A percentile compares a stretch with the other conserved stretches of the same genome.
phyloP scores from a whole-genome alignment of 2,329 filamentous ascomycete genomes.

The Colletotrichum somersetense region DNA sequence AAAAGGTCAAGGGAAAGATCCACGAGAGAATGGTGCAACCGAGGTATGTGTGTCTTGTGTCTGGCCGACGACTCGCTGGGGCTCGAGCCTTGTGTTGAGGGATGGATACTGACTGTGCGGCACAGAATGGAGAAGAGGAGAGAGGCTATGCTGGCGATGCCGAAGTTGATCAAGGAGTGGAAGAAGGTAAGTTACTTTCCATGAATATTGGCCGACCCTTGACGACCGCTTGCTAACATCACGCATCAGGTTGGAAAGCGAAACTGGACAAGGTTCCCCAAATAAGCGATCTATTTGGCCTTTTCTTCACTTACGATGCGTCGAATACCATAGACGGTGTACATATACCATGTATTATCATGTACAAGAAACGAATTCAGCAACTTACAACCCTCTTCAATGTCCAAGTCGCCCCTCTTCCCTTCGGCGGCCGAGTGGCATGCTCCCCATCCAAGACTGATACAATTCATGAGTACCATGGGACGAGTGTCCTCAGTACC shows the following conservation, averaged over 20 bases:
- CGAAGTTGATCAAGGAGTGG: conserved; percentile 90
- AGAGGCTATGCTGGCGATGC: conserved; percentile 96
- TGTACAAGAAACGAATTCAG: conserved; percentile 41
- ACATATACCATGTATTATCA: conserved; percentile 43
- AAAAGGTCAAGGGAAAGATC: conserved; percentile 94
- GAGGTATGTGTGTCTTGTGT: conserved; percentile 63
- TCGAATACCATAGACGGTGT: conserved; percentile 32
- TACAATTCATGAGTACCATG: neutral
- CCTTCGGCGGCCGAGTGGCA: neutral
- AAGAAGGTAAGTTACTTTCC: conserved; percentile 81
- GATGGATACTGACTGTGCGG: conserved; percentile 48
- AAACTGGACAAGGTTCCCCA: conserved; percentile 70
- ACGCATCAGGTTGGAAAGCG: conserved; percentile 63
- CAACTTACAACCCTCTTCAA: conserved; percentile 8
- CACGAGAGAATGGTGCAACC: conserved; percentile 89
- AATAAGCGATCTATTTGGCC: conserved; percentile 54
- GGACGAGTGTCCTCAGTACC: neutral
- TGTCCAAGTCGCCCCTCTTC: neutral
- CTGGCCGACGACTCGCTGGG: neutral
- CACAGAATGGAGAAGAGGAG: conserved; percentile 85
- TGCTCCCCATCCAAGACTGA: neutral
- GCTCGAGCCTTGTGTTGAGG: neutral
- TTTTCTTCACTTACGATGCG: conserved; percentile 20
- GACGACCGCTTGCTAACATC: conserved; percentile 52
- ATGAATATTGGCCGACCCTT: neutral